phyloP scores from a whole-genome alignment of 177 flowering plant species.

The Vitis hybrid region DNA sequence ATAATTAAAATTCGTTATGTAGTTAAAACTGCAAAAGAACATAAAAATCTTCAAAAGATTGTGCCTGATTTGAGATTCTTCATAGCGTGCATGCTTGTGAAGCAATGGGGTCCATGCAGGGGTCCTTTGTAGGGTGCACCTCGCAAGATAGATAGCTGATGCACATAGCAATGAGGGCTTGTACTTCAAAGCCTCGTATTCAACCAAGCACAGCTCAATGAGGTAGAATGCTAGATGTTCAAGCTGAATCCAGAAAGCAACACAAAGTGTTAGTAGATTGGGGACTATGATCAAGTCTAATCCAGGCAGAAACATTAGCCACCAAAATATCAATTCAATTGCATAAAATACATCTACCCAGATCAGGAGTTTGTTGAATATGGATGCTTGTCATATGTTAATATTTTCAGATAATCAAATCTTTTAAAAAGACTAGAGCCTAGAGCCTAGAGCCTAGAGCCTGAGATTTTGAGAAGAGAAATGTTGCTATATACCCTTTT shows the following conservation, averaged over 20 bases:
- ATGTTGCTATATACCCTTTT: slow-evolving; percentile 38
- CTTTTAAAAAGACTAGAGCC: no score
- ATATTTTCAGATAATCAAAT: no score
- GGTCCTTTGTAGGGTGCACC: slow-evolving; percentile 51
- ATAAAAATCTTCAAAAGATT: background rate
- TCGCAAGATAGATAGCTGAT: slow-evolving; percentile 80
- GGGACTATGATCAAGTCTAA: background rate
- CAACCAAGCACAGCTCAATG: slow-evolving; percentile 71
- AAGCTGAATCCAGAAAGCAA: slow-evolving; percentile 39
- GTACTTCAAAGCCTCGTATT: slow-evolving; percentile 73
- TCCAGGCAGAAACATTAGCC: background rate
- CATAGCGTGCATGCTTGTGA: slow-evolving; percentile 55
- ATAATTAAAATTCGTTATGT: background rate
- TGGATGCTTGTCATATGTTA: no score
- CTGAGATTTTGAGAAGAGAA: no score
- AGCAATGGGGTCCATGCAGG: slow-evolving; percentile 86
- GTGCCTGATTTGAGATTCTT: slow-evolving; percentile 65
- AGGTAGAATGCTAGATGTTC: slow-evolving; percentile 82
- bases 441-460: no score
- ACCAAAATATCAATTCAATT: background rate
- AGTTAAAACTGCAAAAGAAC: background rate
- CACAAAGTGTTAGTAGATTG: slow-evolving; percentile 3
- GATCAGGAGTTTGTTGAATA: background rate
- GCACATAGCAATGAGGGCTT: slow-evolving; percentile 87
- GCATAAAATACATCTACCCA: background rate